phyloP scores from a whole-genome alignment of 2,329 filamentous ascomycete genomes.

The Phaeosphaeria sp. region DNA sequence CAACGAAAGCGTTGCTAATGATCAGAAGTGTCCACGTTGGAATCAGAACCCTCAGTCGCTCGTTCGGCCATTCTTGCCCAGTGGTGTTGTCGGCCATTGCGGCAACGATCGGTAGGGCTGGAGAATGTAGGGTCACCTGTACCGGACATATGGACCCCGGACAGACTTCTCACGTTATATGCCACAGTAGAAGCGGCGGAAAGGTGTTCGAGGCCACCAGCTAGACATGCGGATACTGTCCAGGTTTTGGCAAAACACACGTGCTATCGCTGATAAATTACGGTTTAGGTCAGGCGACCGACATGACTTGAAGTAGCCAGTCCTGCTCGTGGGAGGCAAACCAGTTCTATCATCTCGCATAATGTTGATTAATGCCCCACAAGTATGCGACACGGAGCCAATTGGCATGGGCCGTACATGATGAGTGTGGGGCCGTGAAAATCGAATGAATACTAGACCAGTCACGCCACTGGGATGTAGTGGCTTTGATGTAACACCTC shows the following conservation, averaged over 20 bases:
- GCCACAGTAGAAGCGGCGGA: background rate
- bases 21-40: conserved; percentile 24
- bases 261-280: background rate
- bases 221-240: background rate
- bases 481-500: background rate
- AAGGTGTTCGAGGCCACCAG: background rate
- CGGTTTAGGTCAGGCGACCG: background rate
- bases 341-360: conserved; percentile 10
- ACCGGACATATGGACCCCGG: background rate
- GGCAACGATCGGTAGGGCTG: background rate
- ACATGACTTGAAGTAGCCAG: background rate
- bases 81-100: conserved; percentile 6
- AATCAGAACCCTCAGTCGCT: conserved; percentile 27
- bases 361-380: conserved; percentile 15
- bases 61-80: conserved; percentile 31
- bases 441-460: background rate
- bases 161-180: background rate
- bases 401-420: conserved; percentile 6
- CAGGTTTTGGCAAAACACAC: background rate
- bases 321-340: conserved; percentile 2
- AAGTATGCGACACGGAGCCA: conserved; percentile 4
- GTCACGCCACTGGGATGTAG: background rate
- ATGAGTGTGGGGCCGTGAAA: conserved; percentile 8
- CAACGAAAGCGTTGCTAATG: conserved; percentile 30
- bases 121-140: background rate